Conservation (phyloP, 2,329 filamentous ascomycete species). For the Bipolaris oryzae region DNA sequence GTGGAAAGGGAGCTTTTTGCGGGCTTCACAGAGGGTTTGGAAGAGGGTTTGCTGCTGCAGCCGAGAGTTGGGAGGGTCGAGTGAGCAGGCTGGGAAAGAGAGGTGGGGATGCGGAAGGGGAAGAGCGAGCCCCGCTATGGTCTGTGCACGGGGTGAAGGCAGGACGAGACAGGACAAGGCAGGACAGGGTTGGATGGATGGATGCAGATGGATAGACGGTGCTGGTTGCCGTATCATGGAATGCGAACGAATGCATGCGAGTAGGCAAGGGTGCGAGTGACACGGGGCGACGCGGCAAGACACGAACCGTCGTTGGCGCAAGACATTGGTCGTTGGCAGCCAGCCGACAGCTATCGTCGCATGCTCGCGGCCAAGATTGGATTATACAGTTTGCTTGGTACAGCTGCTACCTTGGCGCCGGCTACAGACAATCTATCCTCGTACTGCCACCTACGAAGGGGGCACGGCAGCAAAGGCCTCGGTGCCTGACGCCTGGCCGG, state of each 20-base stretch:
- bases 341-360: constrained; percentile 3
- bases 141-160: constrained; percentile 15
- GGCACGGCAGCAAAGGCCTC: constrained; percentile 57
- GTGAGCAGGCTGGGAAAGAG: constrained; percentile 22
- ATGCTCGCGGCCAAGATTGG: constrained; percentile 3
- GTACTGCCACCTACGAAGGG: constrained; percentile 39
- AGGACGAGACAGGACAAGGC: background rate
- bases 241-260: constrained; percentile 7
- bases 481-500: constrained; percentile 50
- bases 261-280: constrained; percentile 3
- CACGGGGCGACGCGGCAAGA: constrained; percentile 1
- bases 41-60: constrained; percentile 11
- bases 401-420: constrained; percentile 16
- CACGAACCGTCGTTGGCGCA: background rate
- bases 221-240: background rate
- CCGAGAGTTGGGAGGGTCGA: constrained; percentile 10
- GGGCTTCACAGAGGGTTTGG: constrained; percentile 16
- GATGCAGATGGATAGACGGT: too few relatives aligned
- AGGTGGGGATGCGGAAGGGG: constrained; percentile 29
- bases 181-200: too few relatives aligned
- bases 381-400: constrained; percentile 25
- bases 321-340: constrained; percentile 3
- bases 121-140: constrained; percentile 17
- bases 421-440: constrained; percentile 2
- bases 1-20: constrained; percentile 15